Base-by-base conservation (phyloP, 1,284 basidiomycete genomes). In the Cryptococcus sp. region DNA sequence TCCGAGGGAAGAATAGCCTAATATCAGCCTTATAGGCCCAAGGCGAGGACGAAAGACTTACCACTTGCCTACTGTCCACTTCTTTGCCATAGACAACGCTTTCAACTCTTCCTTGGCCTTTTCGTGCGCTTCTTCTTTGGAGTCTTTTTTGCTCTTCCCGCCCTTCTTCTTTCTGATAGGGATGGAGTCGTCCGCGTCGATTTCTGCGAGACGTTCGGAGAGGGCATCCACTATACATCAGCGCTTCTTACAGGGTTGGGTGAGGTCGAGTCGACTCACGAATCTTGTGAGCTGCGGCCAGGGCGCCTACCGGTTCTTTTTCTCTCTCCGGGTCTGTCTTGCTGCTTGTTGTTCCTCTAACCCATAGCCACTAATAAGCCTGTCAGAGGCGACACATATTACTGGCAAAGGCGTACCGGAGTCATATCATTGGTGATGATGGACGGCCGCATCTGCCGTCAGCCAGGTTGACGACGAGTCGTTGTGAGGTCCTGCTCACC, bases 61-160 rank as follows among this genome's bases (percentile, higher is more conserved):
- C 65, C 66, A 68, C 49, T 70, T 68, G 5, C 66, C 66, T 12
- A 11, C 10, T 5, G 58, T 62, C 45, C 48, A 64, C 2, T 50
- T 43, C 3, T 45, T 48, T 16, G 53, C 46, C 6, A 48, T 21
- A 0, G 59, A 57, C 6, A 66, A 35, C 23, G 45, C 48, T 48
- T 63, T 63, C 24, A 69, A 43, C 9, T 47, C 35, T 11, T 45
- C 42, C 1, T 43, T 53, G 1, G 57, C 53, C 2, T 49, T 48
- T 0, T 53, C 56, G 22, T 53, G 48, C 5, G 56, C 37, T 56
- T 62, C 58, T 5, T 63, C 65, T 25, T 61, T 53, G 2, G 48
- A 43, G 1, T 40, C 56, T 41, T 64, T 66, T 46, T 63, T 62
- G 53, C 56, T 55, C 51, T 60, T 59, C 3, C 47, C 46, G 1